Percentiles rank a stretch among this genome's conserved stretches.
Conservation (phyloP, 2,329 filamentous ascomycete species). For the Fusarium oligoseptatum region DNA sequence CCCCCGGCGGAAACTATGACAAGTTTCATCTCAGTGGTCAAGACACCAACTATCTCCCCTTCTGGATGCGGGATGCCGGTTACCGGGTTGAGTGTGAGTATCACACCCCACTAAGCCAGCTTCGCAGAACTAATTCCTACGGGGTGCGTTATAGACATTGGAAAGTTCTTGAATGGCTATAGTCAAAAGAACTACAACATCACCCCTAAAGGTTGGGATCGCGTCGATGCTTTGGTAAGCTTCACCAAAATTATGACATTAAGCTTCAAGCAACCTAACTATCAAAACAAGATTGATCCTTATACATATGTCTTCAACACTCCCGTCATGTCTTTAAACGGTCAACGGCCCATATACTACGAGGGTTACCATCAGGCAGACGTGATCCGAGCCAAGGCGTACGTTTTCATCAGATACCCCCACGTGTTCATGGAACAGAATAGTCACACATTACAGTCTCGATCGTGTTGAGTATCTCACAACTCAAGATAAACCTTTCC, state of each 20-base stretch:
- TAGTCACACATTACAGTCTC: background rate
- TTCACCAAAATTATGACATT: background rate
- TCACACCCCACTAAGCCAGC: background rate
- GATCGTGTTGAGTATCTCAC: slow-evolving; percentile 16
- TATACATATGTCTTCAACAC: slow-evolving; percentile 17
- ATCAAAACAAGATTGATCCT: slow-evolving; percentile 1
- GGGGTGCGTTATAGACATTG: background rate
- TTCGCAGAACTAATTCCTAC: background rate
- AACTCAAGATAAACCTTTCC: slow-evolving; percentile 60
- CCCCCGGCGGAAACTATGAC: background rate
- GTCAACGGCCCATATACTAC: slow-evolving; percentile 15
- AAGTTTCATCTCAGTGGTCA: background rate
- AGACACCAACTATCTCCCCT: background rate
- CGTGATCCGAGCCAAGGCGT: slow-evolving; percentile 24
- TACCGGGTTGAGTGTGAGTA: background rate
- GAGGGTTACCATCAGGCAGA: slow-evolving; percentile 24
- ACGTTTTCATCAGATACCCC: background rate
- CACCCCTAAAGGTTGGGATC: background rate
- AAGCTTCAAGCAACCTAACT: background rate
- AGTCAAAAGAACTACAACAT: background rate
- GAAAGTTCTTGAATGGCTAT: background rate
- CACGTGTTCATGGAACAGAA: background rate
- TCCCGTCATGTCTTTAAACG: slow-evolving; percentile 13
- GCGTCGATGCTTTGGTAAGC: background rate
- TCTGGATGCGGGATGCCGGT: background rate